Conservation (phyloP, 1,139 yeast species). For the Blastobotrys petasosporus region DNA sequence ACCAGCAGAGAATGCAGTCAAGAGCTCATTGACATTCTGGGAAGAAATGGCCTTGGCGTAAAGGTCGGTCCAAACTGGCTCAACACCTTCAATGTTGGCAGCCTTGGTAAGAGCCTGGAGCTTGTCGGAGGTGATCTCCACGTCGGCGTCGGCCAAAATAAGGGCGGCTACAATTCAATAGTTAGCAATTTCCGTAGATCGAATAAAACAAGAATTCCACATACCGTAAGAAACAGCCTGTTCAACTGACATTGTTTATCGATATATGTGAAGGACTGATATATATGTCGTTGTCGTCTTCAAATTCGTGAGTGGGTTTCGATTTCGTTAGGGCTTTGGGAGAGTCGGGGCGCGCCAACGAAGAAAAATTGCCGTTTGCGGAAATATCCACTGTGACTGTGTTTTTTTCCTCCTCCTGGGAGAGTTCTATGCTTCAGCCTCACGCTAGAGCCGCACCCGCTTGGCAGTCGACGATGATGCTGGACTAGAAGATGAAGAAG, state of each 20-base stretch:
- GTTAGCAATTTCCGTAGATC: constrained; percentile 33
- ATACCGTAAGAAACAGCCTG: constrained; percentile 60
- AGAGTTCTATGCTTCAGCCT: background rate
- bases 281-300: background rate
- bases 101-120: constrained; percentile 75
- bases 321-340: background rate
- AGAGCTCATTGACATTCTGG: constrained; percentile 86
- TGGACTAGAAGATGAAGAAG: background rate
- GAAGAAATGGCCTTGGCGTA: constrained; percentile 97
- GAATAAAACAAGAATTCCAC: constrained; percentile 1
- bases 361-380: background rate
- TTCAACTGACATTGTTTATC: constrained; percentile 40
- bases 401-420: background rate
- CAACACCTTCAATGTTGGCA: constrained; percentile 75
- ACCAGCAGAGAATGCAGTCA: constrained; percentile 55
- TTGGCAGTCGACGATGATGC: background rate
- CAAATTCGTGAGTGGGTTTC: background rate
- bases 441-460: no score
- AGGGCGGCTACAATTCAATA: constrained; percentile 65
- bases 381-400: background rate
- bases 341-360: background rate
- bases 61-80: constrained; percentile 87
- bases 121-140: constrained; percentile 88
- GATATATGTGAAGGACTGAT: background rate
- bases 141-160: constrained; percentile 93